Evolutionary conservation across 495 filamentous ascomycete species (phyloP).

Genomic region (Sporormia fimetaria): DNA sequence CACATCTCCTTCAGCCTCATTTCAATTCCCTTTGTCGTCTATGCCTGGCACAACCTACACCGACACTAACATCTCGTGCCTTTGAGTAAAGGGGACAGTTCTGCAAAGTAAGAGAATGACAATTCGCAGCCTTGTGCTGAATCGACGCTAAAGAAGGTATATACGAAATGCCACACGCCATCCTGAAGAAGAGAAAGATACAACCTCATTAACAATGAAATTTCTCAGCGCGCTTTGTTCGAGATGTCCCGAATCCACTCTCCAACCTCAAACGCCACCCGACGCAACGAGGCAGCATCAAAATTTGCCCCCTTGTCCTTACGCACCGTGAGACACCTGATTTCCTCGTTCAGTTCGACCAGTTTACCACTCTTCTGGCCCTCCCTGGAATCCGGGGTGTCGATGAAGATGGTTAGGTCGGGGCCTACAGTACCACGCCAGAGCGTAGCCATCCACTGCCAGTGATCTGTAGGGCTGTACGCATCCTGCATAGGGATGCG

Average conservation of each 20-base stretch:
- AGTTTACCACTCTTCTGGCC: conserved; percentile 36
- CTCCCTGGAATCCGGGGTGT: conserved; percentile 25
- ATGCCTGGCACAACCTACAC: too few species aligned
- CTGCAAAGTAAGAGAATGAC: too few species aligned
- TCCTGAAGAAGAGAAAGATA: too few species aligned
- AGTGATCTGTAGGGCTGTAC: conserved; percentile 78
- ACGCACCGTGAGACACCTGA: conserved; percentile 48
- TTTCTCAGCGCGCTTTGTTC: not conserved
- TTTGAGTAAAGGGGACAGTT: too few species aligned
- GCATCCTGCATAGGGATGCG: conserved; percentile 62
- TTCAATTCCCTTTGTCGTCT: too few species aligned
- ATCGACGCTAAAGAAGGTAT: too few species aligned
- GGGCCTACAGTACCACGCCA: conserved; percentile 82
- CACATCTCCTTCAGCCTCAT: too few species aligned
- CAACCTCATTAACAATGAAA: too few species aligned
- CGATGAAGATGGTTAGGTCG: conserved; percentile 71
- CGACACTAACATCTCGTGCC: too few species aligned
- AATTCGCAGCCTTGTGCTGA: too few species aligned
- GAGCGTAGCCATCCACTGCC: conserved; percentile 95
- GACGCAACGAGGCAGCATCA: conserved; percentile 55
- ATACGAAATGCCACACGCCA: too few species aligned
- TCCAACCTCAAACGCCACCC: conserved; percentile 71
- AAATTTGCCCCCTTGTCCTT: conserved; percentile 34
- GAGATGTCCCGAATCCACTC: conserved; percentile 54
- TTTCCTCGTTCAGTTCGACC: conserved; percentile 45